phyloP scores from a whole-genome alignment of 495 filamentous ascomycete genomes.

The Aspergillus nidulans region DNA sequence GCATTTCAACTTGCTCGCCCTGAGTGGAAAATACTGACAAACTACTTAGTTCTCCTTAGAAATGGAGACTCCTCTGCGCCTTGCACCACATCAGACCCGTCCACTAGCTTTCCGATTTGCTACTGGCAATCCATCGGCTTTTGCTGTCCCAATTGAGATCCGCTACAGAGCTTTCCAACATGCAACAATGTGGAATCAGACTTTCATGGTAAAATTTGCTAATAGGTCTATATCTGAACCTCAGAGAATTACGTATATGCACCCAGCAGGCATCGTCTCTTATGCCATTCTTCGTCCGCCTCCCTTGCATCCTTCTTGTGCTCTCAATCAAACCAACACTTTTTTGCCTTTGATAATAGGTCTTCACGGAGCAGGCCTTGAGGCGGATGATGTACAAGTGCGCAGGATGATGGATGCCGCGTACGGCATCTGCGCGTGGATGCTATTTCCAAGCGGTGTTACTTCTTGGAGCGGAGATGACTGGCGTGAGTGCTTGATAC shows the following conservation, averaged over 20 bases:
- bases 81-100: slow-evolving; percentile 14
- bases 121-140: neutral
- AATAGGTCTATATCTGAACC: slow-evolving; percentile 33
- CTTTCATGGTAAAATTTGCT: slow-evolving; percentile 13
- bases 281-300: slow-evolving; percentile 57
- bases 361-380: slow-evolving; percentile 56
- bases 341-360: slow-evolving; percentile 13
- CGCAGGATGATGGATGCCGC: slow-evolving; percentile 45
- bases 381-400: slow-evolving; percentile 44
- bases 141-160: slow-evolving; percentile 10
- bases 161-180: neutral
- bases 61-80: slow-evolving; percentile 7
- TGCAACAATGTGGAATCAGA: neutral
- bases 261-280: slow-evolving; percentile 54
- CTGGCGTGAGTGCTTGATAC: slow-evolving; percentile 48
- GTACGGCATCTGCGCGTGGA: slow-evolving; percentile 52
- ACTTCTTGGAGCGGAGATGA: slow-evolving; percentile 62
- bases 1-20: neutral
- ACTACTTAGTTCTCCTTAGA: neutral
- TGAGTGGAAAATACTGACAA: neutral
- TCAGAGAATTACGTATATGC: slow-evolving; percentile 54
- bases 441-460: slow-evolving; percentile 54
- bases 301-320: slow-evolving; percentile 16
- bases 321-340: neutral
- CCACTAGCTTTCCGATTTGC: slow-evolving; percentile 15